A percentile compares a stretch with the other conserved stretches of the same genome.
These are phyloP conservation scores for Aspergillus sclerotialis DNA, from an alignment of 2,329 filamentous ascomycete genomes.

Conservation along the genomic window DNA sequence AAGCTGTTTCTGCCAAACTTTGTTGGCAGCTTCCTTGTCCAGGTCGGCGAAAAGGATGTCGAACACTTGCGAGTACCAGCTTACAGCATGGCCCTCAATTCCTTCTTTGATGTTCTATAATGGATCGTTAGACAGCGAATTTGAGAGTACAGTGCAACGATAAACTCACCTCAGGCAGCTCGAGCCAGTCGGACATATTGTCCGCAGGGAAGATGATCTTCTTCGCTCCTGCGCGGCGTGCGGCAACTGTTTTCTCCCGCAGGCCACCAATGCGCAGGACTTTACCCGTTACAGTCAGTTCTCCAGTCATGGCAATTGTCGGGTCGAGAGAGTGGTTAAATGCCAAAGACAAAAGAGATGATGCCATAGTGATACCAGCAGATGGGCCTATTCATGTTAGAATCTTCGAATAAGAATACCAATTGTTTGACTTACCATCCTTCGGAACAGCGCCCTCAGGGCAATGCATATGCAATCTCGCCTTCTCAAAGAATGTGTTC, in stretches of 20 bases:
- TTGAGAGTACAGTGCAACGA: conserved; percentile 1
- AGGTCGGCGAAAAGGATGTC: conserved; percentile 80
- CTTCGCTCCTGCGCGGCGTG: conserved; percentile 82
- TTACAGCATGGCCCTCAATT: conserved; percentile 82
- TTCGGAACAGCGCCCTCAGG: conserved; percentile 95
- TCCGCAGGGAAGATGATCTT: conserved; percentile 93
- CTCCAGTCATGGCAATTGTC: conserved; percentile 94
- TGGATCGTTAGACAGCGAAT: conserved; percentile 12
- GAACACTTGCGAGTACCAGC: conserved; percentile 93
- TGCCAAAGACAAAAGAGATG: conserved; percentile 77
- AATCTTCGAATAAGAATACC: neutral
- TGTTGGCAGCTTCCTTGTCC: conserved; percentile 65
- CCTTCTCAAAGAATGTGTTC: conserved; percentile 94
- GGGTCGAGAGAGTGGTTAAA: conserved; percentile 72
- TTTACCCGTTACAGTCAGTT: conserved; percentile 94
- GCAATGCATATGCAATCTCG: conserved; percentile 90
- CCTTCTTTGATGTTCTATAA: conserved; percentile 93
- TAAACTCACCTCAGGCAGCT: conserved; percentile 80
- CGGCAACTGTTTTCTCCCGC: conserved; percentile 94
- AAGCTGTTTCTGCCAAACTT: conserved; percentile 60
- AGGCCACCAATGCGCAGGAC: conserved; percentile 90
- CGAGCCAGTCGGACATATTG: conserved; percentile 94
- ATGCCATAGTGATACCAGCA: conserved; percentile 98
- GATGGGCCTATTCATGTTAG: conserved; percentile 51
- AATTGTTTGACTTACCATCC: conserved; percentile 59